Base-by-base conservation (phyloP, 192 early-diverging fungal genomes). In the Coemansia pectinata region DNA sequence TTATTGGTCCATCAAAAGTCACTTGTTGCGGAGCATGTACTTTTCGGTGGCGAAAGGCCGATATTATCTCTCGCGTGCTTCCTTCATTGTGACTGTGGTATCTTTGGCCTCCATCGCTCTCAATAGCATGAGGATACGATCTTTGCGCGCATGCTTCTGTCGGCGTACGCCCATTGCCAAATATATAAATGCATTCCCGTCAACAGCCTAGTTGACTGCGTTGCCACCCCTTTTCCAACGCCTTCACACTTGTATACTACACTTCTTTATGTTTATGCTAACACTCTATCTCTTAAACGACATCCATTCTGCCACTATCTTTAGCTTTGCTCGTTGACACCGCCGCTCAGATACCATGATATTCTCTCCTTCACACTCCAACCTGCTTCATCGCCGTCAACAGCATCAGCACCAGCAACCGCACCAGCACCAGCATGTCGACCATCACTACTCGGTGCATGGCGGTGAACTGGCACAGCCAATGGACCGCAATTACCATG, bases 371-470 rank as follows among this genome's bases (percentile, higher is more conserved):
- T 19, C 59, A 61, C 36, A 61, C 11, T n/a, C 33, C 36, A 61
- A 23, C 38, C 10, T 40, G 31, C 59, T 61, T 23, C 59, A 40
- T 39, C 59, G 59, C 59, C 59, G 59, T 15, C 59, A 61, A 14
- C 59, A 61, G 31, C 59, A 61, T 5, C 55, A 58, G 15, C 27
- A 25, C 5, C 57, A 59, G 7, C 33, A 17, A 59, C 10, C 21
- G 52, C 34, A 27, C 3, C 50, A n/a, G 52, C 34, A 27, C 3
- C 50, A n/a, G 5, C 17, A 33, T 14, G 55, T 6, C 5, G 55
- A 58, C 36, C 59, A 61, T 19, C 59, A 61, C 36, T 23, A 40
- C 36, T 25, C n/a, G 11, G 19, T 14, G 5, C 59, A 61, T 23
- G 19, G 36, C 3, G 17, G 17, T 39, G 59, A 61, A 31, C 59